Base-by-base conservation (phyloP, 1,284 basidiomycete species). In the Apiotrichum montevideense region DNA sequence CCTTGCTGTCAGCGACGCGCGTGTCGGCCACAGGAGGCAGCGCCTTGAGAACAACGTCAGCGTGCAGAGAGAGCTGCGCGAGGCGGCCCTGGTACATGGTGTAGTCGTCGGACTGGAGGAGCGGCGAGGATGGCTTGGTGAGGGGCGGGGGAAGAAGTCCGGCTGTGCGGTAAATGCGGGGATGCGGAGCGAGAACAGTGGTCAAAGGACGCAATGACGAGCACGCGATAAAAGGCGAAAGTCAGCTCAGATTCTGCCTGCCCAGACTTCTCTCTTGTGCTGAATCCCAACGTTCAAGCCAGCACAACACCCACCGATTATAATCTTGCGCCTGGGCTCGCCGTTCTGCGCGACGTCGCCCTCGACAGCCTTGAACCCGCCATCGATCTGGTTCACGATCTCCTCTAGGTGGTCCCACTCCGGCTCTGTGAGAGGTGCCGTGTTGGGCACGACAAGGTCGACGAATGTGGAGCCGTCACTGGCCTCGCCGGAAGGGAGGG, bases 121-220 rank as follows among this genome's bases (percentile, higher is more conserved):
- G 86, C 53, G 87, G 84, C 0, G 87, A 84, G 33, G 87, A 77
- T 46, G 82, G 77, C 46, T 87, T 78, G 63, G 85, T 84, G 63
- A 90, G 82, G 1, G 89, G 87, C n/a, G 90, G 90, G 29, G 89
- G 90, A 2, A 93, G 81, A 35, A 91, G 77, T 67, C 90, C 90
- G 55, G 87, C 90, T 93, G 67, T 6, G 41, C 2, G 7, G 42
- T 13, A 11, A 41, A 29, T 29, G 29, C 29, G 29, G 29, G 29
- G 29, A 29, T 3, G 29, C 29, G 29, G 29, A 40, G 9, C 11
- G 41, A 21, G 15, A 37, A n/a, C 6, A 3, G 3, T 2, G 29
- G 29, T 29, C 29, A 29, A 29, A 29, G 29, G 29, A 51, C 37
- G 8, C 35, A 32, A 3, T 53, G 21, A 15, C 52, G 29, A n/a